Evolutionary conservation across 202 grass and related monocot species (phyloP).

Genomic region (Cymbopogon flexuosus): DNA sequence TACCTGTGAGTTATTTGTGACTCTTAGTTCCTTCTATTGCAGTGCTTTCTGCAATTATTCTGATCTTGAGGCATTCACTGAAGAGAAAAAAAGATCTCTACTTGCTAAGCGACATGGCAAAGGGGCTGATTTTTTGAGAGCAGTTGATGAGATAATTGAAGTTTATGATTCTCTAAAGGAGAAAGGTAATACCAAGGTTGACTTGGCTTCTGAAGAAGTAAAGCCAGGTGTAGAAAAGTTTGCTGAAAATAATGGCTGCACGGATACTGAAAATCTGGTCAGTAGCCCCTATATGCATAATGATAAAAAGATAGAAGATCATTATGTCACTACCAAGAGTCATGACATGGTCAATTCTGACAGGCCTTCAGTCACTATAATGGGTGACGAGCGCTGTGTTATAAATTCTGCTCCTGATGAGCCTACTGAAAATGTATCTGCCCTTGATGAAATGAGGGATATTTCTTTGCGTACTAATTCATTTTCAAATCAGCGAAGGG

Average conservation of each 20-base stretch:
- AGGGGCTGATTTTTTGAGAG: conserved; percentile 94
- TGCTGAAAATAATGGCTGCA: conserved; percentile 26
- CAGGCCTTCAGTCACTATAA: conserved; percentile 32
- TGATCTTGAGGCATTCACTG: conserved; percentile 92
- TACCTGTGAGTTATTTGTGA: conserved; percentile 2
- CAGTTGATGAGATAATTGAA: conserved; percentile 88
- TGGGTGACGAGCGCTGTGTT: conserved; percentile 31
- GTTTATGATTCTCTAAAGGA: conserved; percentile 77
- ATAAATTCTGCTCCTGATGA: conserved; percentile 56
- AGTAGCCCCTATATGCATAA: conserved; percentile 24
- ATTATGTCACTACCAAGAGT: conserved; percentile 5
- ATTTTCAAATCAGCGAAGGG: conserved; percentile 52
- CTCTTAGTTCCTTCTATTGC: conserved; percentile 29
- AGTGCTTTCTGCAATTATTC: conserved; percentile 97
- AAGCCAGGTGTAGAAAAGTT: conserved; percentile 34
- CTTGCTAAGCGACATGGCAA: conserved; percentile 80
- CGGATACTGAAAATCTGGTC: conserved; percentile 34
- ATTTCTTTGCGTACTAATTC: conserved; percentile 44
- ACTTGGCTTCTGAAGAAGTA: conserved; percentile 30
- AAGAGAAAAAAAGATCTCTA: conserved; percentile 89
- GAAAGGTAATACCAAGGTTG: conserved; percentile 45
- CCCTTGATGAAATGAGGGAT: conserved; percentile 66
- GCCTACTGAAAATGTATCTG: conserved; percentile 55
- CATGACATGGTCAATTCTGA: conserved; percentile 32
- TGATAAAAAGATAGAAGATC: conserved; percentile 32